Evolutionary conservation across 116 monocot genomes (phyloP).

Genomic region (Zostera marina): DNA sequence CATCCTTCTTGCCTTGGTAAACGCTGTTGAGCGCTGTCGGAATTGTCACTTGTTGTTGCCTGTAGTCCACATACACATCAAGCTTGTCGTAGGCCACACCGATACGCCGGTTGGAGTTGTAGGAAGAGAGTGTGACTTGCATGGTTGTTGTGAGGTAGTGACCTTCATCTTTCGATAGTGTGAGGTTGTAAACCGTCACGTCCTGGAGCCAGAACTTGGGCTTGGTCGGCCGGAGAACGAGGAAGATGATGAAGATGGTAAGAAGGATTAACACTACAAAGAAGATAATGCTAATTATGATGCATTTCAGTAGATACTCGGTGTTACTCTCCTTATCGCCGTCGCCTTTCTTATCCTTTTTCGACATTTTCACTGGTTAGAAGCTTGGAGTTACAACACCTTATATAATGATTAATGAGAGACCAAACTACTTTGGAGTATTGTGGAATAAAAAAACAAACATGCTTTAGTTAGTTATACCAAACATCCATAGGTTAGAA

Average conservation of each 20-base stretch:
- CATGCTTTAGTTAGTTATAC: too few relatives aligned
- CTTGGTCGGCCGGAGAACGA: constrained; percentile 39
- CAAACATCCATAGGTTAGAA: too few relatives aligned
- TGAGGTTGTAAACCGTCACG: constrained; percentile 24
- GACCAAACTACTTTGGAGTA: too few relatives aligned
- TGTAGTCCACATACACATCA: constrained; percentile 31
- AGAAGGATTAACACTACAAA: constrained; percentile 20
- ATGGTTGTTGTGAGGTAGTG: constrained; percentile 19
- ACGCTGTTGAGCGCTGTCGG: constrained; percentile 11
- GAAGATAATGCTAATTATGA: not conserved
- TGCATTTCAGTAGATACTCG: too few relatives aligned
- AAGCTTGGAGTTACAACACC: too few relatives aligned
- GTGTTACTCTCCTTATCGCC: too few relatives aligned
- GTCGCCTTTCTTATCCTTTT: too few relatives aligned
- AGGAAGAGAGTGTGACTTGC: constrained; percentile 23
- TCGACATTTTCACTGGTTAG: too few relatives aligned
- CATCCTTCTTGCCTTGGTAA: constrained; percentile 45
- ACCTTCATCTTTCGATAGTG: constrained; percentile 7
- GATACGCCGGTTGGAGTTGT: constrained; percentile 32
- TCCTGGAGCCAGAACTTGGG: constrained; percentile 37
- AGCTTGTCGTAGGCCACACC: constrained; percentile 38
- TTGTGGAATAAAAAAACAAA: too few relatives aligned
- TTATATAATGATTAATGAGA: too few relatives aligned
- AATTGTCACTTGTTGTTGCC: constrained; percentile 25
- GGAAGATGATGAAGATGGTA: constrained; percentile 27